Evolutionary conservation across 2,329 filamentous ascomycete genomes (phyloP).

Genomic region (Claviceps pazoutovae): DNA sequence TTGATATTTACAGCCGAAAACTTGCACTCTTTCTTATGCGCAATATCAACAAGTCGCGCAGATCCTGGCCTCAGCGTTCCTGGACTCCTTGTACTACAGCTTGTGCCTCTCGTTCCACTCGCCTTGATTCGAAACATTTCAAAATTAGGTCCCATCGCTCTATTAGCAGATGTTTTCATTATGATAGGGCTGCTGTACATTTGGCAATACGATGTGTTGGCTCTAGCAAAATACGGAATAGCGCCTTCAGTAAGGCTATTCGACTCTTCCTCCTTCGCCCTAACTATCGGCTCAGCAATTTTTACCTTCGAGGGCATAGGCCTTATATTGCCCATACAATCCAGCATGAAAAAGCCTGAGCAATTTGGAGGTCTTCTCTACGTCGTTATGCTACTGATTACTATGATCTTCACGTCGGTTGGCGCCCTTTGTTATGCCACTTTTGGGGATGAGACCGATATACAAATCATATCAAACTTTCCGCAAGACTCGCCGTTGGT

Average conservation of each 20-base stretch:
- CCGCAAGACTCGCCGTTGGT: conserved; percentile 58
- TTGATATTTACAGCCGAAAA: conserved; percentile 70
- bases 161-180: conserved; percentile 61
- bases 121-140: conserved; percentile 61
- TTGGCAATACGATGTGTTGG: conserved; percentile 53
- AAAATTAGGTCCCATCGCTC: conserved; percentile 54
- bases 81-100: conserved; percentile 50
- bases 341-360: conserved; percentile 57
- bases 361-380: conserved; percentile 53
- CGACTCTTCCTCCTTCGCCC: conserved; percentile 53
- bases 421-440: conserved; percentile 62
- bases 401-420: conserved; percentile 56
- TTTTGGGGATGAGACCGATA: conserved; percentile 53
- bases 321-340: conserved; percentile 62
- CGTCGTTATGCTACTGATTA: conserved; percentile 59
- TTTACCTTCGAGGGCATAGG: conserved; percentile 72
- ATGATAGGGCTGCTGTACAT: conserved; percentile 58
- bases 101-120: conserved; percentile 50
- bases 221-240: conserved; percentile 41
- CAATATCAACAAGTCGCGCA: conserved; percentile 36
- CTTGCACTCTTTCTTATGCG: conserved; percentile 50
- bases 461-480: conserved; percentile 65
- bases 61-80: conserved; percentile 37
- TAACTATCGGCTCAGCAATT: conserved; percentile 60
- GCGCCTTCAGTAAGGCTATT: conserved; percentile 50